Conservation (phyloP, 176 grass and related monocot genomes). For the Eragrostis curvula region DNA sequence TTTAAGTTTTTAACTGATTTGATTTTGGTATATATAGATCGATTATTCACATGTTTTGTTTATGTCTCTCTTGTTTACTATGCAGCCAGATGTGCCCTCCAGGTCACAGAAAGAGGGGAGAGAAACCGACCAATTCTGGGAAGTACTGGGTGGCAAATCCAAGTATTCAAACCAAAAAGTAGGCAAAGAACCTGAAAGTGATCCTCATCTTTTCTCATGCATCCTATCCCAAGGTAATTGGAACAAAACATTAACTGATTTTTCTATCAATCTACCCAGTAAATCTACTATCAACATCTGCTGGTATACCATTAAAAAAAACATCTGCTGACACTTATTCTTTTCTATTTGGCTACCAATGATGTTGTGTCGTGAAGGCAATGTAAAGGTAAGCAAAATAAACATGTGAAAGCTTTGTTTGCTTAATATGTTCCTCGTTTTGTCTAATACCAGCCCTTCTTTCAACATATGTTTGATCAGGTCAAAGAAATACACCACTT, state of each 20-base stretch:
- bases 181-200: conserved; percentile 77
- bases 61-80: conserved; percentile 29
- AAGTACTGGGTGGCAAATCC: conserved; percentile 79
- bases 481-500: conserved; percentile 90
- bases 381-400: conserved; percentile 63
- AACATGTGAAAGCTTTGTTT: conserved; percentile 16
- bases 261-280: conserved; percentile 11
- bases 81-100: conserved; percentile 78
- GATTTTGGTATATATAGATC: background rate
- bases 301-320: too few relatives aligned
- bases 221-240: conserved; percentile 75
- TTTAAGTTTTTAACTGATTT: conserved; percentile 19
- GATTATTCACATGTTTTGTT: conserved; percentile 11
- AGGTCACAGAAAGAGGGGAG: conserved; percentile 86
- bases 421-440: background rate
- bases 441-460: conserved; percentile 32
- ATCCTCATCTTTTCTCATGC: conserved; percentile 88
- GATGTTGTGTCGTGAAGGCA: conserved; percentile 47
- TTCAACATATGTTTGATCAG: conserved; percentile 50
- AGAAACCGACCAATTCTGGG: conserved; percentile 96
- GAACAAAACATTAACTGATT: background rate
- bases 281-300: conserved; percentile 13
- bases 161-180: conserved; percentile 89
- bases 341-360: conserved; percentile 12
- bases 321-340: too few relatives aligned